Percentiles rank a stretch among this genome's conserved stretches.
Evolutionary conservation across 2,329 filamentous ascomycete species (phyloP).

Genomic region (Dothideomycetes sp.): DNA sequence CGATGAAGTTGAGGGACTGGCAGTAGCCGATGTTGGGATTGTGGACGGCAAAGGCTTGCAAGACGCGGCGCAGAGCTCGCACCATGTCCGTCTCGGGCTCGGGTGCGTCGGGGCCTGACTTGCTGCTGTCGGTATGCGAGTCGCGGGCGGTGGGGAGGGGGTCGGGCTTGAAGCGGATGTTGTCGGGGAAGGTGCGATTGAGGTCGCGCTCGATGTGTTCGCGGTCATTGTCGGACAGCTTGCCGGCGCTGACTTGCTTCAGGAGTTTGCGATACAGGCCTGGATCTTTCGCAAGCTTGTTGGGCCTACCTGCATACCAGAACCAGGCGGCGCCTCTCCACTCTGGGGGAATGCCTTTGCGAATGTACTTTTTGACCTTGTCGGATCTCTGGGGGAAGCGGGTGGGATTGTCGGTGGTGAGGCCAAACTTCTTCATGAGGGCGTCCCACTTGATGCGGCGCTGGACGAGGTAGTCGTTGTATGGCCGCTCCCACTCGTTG

Average conservation of each 20-base stretch:
- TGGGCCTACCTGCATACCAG: constrained; percentile 82
- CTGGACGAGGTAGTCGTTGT: constrained; percentile 63
- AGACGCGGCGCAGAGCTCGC: constrained; percentile 67
- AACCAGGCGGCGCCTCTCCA: constrained; percentile 97
- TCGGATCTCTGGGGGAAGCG: constrained; percentile 70
- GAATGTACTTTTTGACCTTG: constrained; percentile 80
- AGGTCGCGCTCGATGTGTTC: constrained; percentile 92
- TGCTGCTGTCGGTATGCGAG: constrained; percentile 14
- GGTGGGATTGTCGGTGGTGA: constrained; percentile 56
- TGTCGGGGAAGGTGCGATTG: constrained; percentile 90
- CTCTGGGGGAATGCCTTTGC: constrained; percentile 87
- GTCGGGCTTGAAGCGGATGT: constrained; percentile 73
- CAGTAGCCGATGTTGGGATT: constrained; percentile 91
- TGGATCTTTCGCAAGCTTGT: constrained; percentile 62
- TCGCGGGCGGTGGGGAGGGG: constrained; percentile 21
- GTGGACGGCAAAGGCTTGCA: constrained; percentile 83
- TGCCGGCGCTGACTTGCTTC: constrained; percentile 50
- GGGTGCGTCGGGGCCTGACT: constrained; percentile 18
- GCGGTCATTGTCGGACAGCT: constrained; percentile 59
- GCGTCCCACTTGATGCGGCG: constrained; percentile 72
- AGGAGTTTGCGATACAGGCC: constrained; percentile 68
- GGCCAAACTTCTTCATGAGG: constrained; percentile 30
- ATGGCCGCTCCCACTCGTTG: constrained; percentile 67
- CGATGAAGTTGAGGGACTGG: constrained; percentile 90
- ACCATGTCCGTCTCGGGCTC: constrained; percentile 64